phyloP scores from a whole-genome alignment of 371 early-diverging fungal genomes.

The Mucor plumbeus region DNA sequence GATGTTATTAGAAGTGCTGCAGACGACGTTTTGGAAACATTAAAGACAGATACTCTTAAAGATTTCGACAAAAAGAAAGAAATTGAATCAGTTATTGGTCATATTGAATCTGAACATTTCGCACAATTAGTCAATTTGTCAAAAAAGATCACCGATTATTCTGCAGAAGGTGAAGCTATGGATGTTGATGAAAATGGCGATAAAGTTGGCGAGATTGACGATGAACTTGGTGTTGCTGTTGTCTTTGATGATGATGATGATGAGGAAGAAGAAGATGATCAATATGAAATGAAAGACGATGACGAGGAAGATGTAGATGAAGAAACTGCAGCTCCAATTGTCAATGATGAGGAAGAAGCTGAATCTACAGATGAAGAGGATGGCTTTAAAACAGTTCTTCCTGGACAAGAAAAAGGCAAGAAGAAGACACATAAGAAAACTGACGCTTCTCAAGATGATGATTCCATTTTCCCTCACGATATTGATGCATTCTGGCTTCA shows the following conservation, averaged over 20 bases:
- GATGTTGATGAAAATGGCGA: slow-evolving; percentile 55
- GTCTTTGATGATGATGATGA: slow-evolving; percentile 79
- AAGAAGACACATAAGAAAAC: slow-evolving; percentile 24
- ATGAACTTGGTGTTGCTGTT: slow-evolving; percentile 79
- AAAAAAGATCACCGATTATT: slow-evolving; percentile 93
- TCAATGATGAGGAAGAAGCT: slow-evolving; percentile 36
- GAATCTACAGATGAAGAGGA: slow-evolving; percentile 52
- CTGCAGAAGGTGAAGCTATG: slow-evolving; percentile 52
- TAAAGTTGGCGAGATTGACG: slow-evolving; percentile 67
- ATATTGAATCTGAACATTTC: slow-evolving; percentile 78
- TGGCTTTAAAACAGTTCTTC: slow-evolving; percentile 60
- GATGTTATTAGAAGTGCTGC: slow-evolving; percentile 92
- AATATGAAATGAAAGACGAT: slow-evolving; percentile 66
- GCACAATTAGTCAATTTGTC: slow-evolving; percentile 89
- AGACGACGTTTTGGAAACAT: slow-evolving; percentile 80
- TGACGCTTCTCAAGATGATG: slow-evolving; percentile 31
- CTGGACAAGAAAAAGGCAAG: slow-evolving; percentile 50
- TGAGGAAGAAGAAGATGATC: slow-evolving; percentile 68
- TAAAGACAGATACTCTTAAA: slow-evolving; percentile 85
- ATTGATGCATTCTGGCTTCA: slow-evolving; percentile 98
- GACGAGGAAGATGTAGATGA: slow-evolving; percentile 56
- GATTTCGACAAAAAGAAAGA: slow-evolving; percentile 90
- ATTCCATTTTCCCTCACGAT: slow-evolving; percentile 71
- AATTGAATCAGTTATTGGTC: slow-evolving; percentile 77
- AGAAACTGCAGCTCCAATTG: slow-evolving; percentile 15